Conservation (phyloP, 1,284 basidiomycete species). For the Cutaneotrichosporon sp. region DNA sequence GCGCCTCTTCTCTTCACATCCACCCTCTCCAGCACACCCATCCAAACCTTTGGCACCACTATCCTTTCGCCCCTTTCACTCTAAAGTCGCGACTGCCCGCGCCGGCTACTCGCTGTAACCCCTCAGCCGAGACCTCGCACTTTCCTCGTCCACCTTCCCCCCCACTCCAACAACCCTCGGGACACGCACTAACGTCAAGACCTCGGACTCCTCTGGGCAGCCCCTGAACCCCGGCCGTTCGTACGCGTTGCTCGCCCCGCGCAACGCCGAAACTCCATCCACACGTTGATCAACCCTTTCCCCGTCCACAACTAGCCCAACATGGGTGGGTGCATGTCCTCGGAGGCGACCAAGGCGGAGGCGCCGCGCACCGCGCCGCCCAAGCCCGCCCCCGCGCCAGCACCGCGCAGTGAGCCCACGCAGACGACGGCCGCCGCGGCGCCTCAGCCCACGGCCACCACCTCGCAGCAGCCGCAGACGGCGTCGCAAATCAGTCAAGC, state of each 20-base stretch:
- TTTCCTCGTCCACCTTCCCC: not conserved
- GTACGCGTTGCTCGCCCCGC: not conserved
- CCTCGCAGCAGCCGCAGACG: constrained; percentile 6
- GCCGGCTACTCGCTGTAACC: not conserved
- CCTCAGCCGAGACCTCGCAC: not conserved
- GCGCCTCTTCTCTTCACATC: not conserved
- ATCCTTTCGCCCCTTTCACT: not conserved
- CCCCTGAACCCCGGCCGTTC: not conserved
- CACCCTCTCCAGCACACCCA: not conserved
- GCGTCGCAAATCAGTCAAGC: not conserved
- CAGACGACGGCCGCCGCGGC: constrained; percentile 13
- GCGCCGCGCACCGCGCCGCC: constrained; percentile 23
- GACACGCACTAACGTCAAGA: not conserved
- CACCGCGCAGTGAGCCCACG: constrained; percentile 15
- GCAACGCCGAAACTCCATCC: not conserved
- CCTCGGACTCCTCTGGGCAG: not conserved
- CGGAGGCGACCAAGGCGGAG: constrained; percentile 29
- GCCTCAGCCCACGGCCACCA: constrained; percentile 2
- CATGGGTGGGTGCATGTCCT: constrained; percentile 47
- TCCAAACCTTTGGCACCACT: not conserved
- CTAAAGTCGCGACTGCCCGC: not conserved
- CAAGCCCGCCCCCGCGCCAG: not conserved
- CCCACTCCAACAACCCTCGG: not conserved
- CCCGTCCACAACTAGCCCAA: constrained; percentile 13
- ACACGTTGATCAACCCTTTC: not conserved